Evolutionary conservation across 2,329 filamentous ascomycete genomes (phyloP).

Genomic region (Neonectria magnoliae): DNA sequence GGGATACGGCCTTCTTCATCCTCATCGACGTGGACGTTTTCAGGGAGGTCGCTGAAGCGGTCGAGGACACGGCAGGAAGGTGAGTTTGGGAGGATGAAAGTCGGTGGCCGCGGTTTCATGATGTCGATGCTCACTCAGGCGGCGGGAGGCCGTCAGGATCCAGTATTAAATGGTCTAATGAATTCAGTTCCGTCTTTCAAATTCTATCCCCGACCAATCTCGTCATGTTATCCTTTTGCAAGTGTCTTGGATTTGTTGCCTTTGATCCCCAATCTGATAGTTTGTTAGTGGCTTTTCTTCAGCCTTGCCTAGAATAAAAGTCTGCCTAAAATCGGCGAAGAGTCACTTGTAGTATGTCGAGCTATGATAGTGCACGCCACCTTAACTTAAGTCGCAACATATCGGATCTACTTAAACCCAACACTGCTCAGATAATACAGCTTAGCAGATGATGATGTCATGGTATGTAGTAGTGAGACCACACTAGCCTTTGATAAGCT

Average conservation of each 20-base stretch:
- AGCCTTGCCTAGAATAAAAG: not conserved
- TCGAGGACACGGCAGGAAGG: constrained; percentile 38
- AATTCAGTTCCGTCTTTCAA: not conserved
- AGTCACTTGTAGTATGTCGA: not conserved
- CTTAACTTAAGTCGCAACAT: not conserved
- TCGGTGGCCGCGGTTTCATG: constrained; percentile 25
- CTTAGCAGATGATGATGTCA: not conserved
- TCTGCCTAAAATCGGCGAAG: not conserved
- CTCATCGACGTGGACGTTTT: constrained; percentile 30
- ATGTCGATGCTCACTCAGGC: not conserved
- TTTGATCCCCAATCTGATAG: not conserved
- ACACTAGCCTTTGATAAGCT: too few species aligned
- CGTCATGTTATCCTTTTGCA: not conserved
- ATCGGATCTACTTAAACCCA: too few species aligned
- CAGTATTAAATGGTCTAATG: not conserved
- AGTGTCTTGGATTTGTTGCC: not conserved
- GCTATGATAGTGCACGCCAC: not conserved
- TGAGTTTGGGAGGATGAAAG: constrained; percentile 36
- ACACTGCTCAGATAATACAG: not conserved
- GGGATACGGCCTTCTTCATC: constrained; percentile 36
- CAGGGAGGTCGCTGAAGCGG: constrained; percentile 44
- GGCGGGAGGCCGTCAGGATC: not conserved
- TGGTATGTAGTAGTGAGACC: not conserved
- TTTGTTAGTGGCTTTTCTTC: not conserved
- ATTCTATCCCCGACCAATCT: not conserved